Evolutionary conservation across 2,329 filamentous ascomycete species (phyloP), one percentile per base, ranked within the genome.

Genomic region (Aspergillus hortae): DNA sequence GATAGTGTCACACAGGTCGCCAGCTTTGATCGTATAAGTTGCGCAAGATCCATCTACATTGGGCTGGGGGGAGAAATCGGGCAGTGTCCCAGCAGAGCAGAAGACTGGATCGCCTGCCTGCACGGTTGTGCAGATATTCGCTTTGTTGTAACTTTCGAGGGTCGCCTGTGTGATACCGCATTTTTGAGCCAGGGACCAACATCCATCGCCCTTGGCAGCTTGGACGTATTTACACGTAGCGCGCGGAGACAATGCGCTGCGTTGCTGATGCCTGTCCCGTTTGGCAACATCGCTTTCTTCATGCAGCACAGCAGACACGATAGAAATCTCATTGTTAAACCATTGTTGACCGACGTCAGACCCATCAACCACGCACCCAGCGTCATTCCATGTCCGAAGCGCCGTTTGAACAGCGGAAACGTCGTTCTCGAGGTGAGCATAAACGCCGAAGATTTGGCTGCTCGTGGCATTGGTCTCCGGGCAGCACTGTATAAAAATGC

Each of bases 31-130:
- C 4, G 57, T 58, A 49, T 77, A 68, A 1, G 62, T 59, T 3
- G 59, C 56, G 55, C 76, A 79, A 2, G 58, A 61, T 2, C 75
- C 74, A 60, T 75, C 62, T 1, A 62, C 17, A 11, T 68, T 54
- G 0, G 65, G 68, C 49, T 70, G 62, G 1, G 74, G 74, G 3
- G 49, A 44, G 9, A 70, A 44, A 52, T 56, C 42, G 1, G 53
- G 48, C 25, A 49, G 30, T 4, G 40, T 25, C 6, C 49, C 58
- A 4, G 46, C 10, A 1, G 58, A 52, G 45, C 60, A 62, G 40
- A 56, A 62, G 6, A 69, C 54, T 38, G 64, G 59, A 40, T 68
- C 55, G 9, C 61, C 64, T 10, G 59, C 6, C 9, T 15, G 57
- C 35, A 55, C 58, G 42, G 4, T 46, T 59, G 41, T 58, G 43